Percentiles rank a stretch among this genome's conserved stretches.
These are phyloP conservation scores for Beauveria asiatica DNA, from an alignment of 2,329 filamentous ascomycete species.

Conservation along the genomic window DNA sequence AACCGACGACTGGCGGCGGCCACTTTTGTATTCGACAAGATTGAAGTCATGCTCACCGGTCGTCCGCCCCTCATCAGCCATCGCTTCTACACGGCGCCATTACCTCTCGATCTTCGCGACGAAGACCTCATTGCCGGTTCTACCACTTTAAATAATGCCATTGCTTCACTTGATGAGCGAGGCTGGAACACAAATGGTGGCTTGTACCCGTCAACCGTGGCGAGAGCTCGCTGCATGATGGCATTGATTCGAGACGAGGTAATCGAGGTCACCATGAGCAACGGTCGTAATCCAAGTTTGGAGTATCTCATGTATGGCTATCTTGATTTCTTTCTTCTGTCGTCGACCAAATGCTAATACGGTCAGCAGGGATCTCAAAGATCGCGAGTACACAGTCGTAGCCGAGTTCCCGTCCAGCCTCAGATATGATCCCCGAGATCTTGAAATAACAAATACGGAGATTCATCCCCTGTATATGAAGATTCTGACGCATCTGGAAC, in stretches of 20 bases:
- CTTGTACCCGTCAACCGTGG: slow-evolving; percentile 35
- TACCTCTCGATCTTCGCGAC: slow-evolving; percentile 47
- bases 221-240: slow-evolving; percentile 38
- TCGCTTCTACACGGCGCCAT: slow-evolving; percentile 44
- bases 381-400: slow-evolving; percentile 23
- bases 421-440: slow-evolving; percentile 28
- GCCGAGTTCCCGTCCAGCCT: slow-evolving; percentile 30
- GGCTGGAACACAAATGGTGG: slow-evolving; percentile 44
- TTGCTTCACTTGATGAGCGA: slow-evolving; percentile 31
- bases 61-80: slow-evolving; percentile 44
- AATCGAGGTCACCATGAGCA: slow-evolving; percentile 45
- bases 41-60: slow-evolving; percentile 42
- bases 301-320: slow-evolving; percentile 17
- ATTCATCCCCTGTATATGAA: slow-evolving; percentile 31
- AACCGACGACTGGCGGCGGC: not conserved
- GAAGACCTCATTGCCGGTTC: slow-evolving; percentile 34
- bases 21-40: slow-evolving; percentile 34
- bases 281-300: slow-evolving; percentile 10
- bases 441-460: slow-evolving; percentile 25
- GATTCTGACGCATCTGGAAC: slow-evolving; percentile 39
- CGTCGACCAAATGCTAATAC: not conserved
- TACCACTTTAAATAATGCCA: slow-evolving; percentile 10
- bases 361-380: slow-evolving; percentile 26
- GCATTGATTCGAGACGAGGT: slow-evolving; percentile 48
- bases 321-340: too few relatives aligned